phyloP scores from a whole-genome alignment of 805 yeast species.

The Tetrapisispora namnaoensis region DNA sequence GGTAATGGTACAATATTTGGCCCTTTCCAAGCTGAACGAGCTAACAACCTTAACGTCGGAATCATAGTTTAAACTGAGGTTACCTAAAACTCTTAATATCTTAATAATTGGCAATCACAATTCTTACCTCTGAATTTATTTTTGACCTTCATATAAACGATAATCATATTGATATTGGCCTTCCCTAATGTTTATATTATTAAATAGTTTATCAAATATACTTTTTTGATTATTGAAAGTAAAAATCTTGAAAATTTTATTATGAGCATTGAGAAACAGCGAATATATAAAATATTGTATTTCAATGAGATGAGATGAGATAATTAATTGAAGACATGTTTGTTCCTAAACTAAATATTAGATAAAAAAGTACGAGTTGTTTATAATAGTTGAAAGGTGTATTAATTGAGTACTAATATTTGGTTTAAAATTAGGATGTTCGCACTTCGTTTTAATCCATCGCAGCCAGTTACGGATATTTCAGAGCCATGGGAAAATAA shows the following conservation, averaged over 20 bases:
- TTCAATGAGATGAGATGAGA: conserved; percentile 7
- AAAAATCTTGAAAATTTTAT: conserved; percentile 5
- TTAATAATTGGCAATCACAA: too few relatives aligned
- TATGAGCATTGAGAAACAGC: background rate
- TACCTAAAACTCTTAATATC: too few relatives aligned
- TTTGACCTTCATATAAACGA: too few relatives aligned
- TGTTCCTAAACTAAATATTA: too few relatives aligned
- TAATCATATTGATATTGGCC: background rate
- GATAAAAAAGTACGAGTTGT: background rate
- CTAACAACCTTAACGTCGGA: conserved; percentile 27
- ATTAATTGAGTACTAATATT: background rate
- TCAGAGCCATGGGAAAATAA: background rate
- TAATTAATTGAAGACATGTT: background rate
- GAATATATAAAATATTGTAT: too few relatives aligned
- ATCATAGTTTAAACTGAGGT: background rate
- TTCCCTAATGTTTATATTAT: too few relatives aligned
- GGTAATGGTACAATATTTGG: conserved; percentile 94
- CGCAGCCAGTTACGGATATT: conserved; percentile 10
- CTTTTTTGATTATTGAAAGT: background rate
- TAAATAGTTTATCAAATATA: background rate
- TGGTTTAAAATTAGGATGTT: conserved; percentile 36
- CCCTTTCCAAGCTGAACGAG: conserved; percentile 60
- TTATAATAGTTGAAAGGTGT: background rate
- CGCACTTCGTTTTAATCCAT: conserved; percentile 57
- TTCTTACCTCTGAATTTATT: background rate